Percentiles rank a stretch among this genome's conserved stretches.
Evolutionary conservation across 495 filamentous ascomycete genomes (phyloP).

Genomic region (Talaromyces thailandensis): DNA sequence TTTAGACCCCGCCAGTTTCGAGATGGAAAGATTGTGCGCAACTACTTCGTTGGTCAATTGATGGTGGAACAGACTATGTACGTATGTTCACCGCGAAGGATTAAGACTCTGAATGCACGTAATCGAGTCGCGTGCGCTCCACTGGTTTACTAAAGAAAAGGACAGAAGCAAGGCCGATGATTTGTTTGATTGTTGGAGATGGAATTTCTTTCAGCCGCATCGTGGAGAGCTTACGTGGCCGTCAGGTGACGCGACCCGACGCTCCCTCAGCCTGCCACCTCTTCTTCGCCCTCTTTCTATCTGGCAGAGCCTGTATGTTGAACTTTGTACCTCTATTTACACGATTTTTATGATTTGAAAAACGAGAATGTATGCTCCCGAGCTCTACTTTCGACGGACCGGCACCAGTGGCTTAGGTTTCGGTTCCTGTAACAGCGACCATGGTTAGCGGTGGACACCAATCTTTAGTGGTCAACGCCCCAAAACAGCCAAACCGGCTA

Average conservation of each 20-base stretch:
- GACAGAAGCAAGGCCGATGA: neutral
- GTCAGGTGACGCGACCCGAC: neutral
- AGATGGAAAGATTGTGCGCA: neutral
- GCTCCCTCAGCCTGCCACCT: neutral
- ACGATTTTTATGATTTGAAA: too few relatives aligned
- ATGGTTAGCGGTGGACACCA: neutral
- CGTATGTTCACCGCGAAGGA: neutral
- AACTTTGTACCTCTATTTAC: too few relatives aligned
- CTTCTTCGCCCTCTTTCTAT: neutral
- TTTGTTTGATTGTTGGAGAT: neutral
- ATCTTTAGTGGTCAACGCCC: neutral
- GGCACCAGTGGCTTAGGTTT: neutral
- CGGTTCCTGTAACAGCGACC: neutral
- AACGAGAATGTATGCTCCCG: neutral
- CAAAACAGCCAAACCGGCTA: neutral
- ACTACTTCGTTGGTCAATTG: neutral
- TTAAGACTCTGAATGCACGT: neutral
- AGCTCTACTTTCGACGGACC: neutral
- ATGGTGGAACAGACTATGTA: neutral
- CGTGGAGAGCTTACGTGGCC: neutral
- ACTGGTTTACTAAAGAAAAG: neutral
- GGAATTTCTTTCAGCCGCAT: neutral
- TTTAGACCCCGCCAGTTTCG: neutral
- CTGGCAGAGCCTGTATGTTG: neutral
- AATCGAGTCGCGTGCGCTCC: neutral